Evolutionary conservation across 306 rosid species (phyloP).

Genomic region (Ziziphus jujuba): DNA sequence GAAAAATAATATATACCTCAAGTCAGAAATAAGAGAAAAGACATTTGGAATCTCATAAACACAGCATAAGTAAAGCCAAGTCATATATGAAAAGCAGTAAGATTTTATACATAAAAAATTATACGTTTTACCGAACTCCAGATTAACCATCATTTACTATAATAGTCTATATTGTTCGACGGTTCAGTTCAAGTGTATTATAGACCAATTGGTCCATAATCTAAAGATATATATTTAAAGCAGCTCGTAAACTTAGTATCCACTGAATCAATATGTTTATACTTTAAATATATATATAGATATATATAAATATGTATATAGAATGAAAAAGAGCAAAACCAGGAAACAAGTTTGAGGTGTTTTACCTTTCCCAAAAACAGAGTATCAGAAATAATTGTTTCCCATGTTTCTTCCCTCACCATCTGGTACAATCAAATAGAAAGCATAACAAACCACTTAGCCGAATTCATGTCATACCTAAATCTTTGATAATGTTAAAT

Average conservation of each 20-base stretch:
- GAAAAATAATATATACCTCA: constrained; percentile 26
- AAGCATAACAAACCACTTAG: neutral
- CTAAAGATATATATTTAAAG: neutral
- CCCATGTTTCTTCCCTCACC: constrained; percentile 82
- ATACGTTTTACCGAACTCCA: constrained; percentile 3
- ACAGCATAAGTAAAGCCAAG: constrained; percentile 10
- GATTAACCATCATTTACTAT: constrained; percentile 16
- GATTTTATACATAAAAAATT: constrained; percentile 16
- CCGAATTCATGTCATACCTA: constrained; percentile 1
- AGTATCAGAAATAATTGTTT: constrained; percentile 61
- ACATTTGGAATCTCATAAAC: constrained; percentile 4
- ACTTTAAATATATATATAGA: neutral
- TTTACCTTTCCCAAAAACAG: constrained; percentile 80
- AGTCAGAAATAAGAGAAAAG: constrained; percentile 23
- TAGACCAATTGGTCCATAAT: constrained; percentile 4
- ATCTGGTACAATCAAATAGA: constrained; percentile 42
- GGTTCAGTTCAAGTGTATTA: neutral
- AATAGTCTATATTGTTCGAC: neutral
- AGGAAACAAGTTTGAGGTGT: neutral
- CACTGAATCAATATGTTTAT: neutral
- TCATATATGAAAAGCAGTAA: neutral
- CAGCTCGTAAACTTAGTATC: neutral
- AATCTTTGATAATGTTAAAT: neutral
- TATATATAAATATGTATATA: neutral
- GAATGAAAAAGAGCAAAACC: neutral